phyloP scores from a whole-genome alignment of 768 basidiomycete species.

The Russula vinacea region DNA sequence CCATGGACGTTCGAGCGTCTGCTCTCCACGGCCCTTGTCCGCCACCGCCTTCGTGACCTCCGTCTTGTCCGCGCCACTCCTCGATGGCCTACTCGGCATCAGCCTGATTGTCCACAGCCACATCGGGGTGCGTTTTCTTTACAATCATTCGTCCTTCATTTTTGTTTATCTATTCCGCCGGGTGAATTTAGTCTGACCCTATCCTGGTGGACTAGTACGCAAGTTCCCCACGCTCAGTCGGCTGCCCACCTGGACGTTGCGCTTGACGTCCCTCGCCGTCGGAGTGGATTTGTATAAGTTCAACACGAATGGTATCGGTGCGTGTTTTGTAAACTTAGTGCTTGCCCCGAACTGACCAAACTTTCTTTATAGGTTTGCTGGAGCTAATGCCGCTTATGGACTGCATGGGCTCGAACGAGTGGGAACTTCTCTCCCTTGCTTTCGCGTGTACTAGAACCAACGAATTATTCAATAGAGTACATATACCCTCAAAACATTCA shows the following conservation, averaged over 20 bases:
- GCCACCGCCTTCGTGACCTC: conserved; percentile 83
- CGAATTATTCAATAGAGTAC: neutral
- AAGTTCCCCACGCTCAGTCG: conserved; percentile 87
- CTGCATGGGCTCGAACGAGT: conserved; percentile 47
- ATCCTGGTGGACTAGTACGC: conserved; percentile 87
- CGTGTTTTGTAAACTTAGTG: conserved; percentile 35
- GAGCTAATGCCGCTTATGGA: conserved; percentile 86
- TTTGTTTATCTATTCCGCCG: neutral
- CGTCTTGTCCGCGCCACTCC: conserved; percentile 70
- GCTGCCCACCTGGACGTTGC: conserved; percentile 68
- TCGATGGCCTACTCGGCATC: conserved; percentile 87
- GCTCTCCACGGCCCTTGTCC: conserved; percentile 82
- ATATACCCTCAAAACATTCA: neutral
- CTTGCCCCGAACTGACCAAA: neutral
- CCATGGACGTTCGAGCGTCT: conserved; percentile 93
- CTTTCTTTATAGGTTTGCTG: conserved; percentile 55
- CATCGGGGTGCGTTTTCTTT: conserved; percentile 67
- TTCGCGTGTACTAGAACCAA: conserved; percentile 16
- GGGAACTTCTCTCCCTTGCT: too few species aligned
- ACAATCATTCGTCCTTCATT: too few species aligned
- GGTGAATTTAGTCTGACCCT: conserved; percentile 58
- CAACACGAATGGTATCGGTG: conserved; percentile 98
- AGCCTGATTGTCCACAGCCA: conserved; percentile 92
- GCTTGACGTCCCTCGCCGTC: conserved; percentile 72
- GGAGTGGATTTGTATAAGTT: conserved; percentile 94